Evolutionary conservation across 2,329 filamentous ascomycete species (phyloP), one percentile per base, ranked within the genome.

Genomic region (Stemphylium vesicarium): DNA sequence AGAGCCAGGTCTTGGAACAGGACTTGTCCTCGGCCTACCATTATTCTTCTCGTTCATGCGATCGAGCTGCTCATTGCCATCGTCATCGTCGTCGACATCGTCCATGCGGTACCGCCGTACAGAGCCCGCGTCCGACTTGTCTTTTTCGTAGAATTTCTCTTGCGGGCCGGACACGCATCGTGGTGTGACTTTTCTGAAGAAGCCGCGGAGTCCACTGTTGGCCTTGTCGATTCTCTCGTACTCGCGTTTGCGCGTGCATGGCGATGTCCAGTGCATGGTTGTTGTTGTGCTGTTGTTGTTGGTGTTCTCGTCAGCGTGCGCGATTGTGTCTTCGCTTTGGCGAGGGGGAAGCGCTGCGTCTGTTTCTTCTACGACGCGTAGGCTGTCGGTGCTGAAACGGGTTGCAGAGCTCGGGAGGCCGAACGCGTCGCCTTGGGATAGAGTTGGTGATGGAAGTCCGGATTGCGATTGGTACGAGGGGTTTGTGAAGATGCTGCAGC

Each of bases 261-360:
- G 69, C 4, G 74, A 76, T 11, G 65, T 75, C 74, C 74, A 77
- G 42, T 76, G 70, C 60, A 69, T 76, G 4, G 68, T 72, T 1
- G 71, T 60, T 33, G 65, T n/a, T n/a, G n/a, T n/a, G n/a, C n/a
- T 52, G 13, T 55, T 50, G 12, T 61, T 53, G 5, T 51, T 11
- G 9, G 52, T 15, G 9, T 20, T 20, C 2, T 26, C 29, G 13
- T 38, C 18, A 11, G 26, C 26, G 9, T 29, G 26, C 3, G 26
- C 4, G 52, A 62, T 38, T 7, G 57, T 50, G 20, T 61, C 60
- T 37, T 66, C 66, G 26, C 48, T 66, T 41, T 68, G 56, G 15
- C 65, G 62, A 20, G 20, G 20, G 20, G 57, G 44, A 11, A 29
- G 26, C 9, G 26, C 26, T 32, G 58, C 38, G 29, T 45, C 50